Percentiles rank a stretch among this genome's conserved stretches.
These are phyloP conservation scores for Fusarium citri DNA, from an alignment of 2,329 filamentous ascomycete genomes.

Conservation along the genomic window DNA sequence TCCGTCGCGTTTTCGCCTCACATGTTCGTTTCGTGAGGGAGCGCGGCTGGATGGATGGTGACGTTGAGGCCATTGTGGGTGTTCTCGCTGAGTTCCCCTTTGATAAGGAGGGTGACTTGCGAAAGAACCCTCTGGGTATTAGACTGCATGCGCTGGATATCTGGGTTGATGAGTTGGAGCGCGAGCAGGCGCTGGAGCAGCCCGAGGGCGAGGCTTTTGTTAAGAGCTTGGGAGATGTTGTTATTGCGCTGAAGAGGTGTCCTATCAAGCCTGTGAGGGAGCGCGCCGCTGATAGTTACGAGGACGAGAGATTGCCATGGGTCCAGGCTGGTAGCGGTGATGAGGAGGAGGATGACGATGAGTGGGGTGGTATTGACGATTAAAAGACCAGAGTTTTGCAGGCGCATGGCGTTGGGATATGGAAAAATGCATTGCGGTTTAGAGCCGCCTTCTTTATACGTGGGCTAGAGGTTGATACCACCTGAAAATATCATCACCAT, in stretches of 20 bases:
- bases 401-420: slow-evolving; percentile 46
- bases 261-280: slow-evolving; percentile 78
- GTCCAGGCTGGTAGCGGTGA: slow-evolving; percentile 54
- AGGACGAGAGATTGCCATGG: slow-evolving; percentile 78
- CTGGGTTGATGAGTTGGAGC: slow-evolving; percentile 90
- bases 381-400: slow-evolving; percentile 51
- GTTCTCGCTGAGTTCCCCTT: slow-evolving; percentile 50
- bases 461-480: slow-evolving; percentile 43
- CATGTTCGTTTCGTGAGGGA: slow-evolving; percentile 65
- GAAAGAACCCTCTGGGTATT: slow-evolving; percentile 82
- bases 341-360: slow-evolving; percentile 54
- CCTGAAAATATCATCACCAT: slow-evolving; percentile 35
- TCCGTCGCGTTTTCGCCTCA: slow-evolving; percentile 81
- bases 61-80: slow-evolving; percentile 44
- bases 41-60: slow-evolving; percentile 50
- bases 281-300: slow-evolving; percentile 75
- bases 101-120: slow-evolving; percentile 54
- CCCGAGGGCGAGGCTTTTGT: slow-evolving; percentile 60
- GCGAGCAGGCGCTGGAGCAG: slow-evolving; percentile 65
- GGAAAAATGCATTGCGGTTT: slow-evolving; percentile 29
- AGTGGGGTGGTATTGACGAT: slow-evolving; percentile 78
- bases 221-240: slow-evolving; percentile 63
- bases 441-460: slow-evolving; percentile 19
- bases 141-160: slow-evolving; percentile 89
- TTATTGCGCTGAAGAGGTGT: slow-evolving; percentile 67